These are phyloP conservation scores for Boletus smithii DNA, from an alignment of 1,284 basidiomycete genomes.

Conservation along the genomic window DNA sequence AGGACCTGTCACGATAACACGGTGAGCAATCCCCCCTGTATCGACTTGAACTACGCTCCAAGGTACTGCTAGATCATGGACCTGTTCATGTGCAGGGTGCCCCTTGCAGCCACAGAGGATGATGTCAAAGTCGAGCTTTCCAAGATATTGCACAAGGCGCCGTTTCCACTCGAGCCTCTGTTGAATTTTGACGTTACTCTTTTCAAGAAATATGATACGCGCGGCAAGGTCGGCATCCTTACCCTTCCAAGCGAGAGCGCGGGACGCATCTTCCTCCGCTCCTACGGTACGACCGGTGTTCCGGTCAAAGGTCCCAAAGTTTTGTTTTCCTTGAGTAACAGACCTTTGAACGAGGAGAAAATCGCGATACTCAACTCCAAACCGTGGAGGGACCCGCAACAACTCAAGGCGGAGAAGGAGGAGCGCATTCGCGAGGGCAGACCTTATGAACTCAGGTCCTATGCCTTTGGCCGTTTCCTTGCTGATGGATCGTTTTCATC, in stretches of 20 bases:
- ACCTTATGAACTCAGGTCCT: conserved; percentile 26
- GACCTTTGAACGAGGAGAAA: conserved; percentile 16
- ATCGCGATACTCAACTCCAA: conserved; percentile 25
- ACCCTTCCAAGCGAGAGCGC: conserved; percentile 27
- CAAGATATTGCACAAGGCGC: conserved; percentile 34
- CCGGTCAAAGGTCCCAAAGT: conserved; percentile 25
- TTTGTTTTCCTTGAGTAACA: conserved; percentile 23
- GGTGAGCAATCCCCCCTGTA: conserved; percentile 19
- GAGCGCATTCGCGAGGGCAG: conserved; percentile 19
- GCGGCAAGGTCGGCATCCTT: conserved; percentile 33
- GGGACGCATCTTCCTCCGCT: conserved; percentile 31
- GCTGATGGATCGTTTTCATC: conserved; percentile 36
- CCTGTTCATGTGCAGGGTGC: conserved; percentile 34
- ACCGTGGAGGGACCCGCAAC: conserved; percentile 34
- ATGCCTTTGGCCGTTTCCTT: conserved; percentile 38
- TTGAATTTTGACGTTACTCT: conserved; percentile 37
- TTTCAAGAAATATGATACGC: conserved; percentile 23
- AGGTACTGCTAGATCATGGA: conserved; percentile 30
- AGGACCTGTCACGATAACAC: conserved; percentile 11
- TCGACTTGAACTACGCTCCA: conserved; percentile 1
- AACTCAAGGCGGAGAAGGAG: conserved; percentile 29
- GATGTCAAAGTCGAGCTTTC: conserved; percentile 37
- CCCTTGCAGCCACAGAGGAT: conserved; percentile 27
- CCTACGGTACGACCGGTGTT: conserved; percentile 29
- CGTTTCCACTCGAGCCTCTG: conserved; percentile 25